These are phyloP conservation scores for Pontederia paniculata DNA, from an alignment of 176 grass and related monocot genomes.

Conservation along the genomic window DNA sequence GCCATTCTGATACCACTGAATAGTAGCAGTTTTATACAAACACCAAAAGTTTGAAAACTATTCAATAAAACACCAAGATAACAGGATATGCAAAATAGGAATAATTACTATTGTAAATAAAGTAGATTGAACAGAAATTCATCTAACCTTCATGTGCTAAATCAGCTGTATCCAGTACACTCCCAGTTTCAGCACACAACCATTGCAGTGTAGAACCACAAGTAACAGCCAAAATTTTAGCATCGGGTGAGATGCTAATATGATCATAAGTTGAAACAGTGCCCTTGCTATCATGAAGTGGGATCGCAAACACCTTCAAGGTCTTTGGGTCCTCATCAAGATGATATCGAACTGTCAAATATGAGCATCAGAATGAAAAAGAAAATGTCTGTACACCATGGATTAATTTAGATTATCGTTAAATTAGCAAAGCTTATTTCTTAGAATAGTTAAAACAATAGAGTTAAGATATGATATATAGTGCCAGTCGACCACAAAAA, in stretches of 20 bases:
- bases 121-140: slow-evolving; percentile 7
- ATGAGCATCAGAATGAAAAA: slow-evolving; percentile 13
- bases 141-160: slow-evolving; percentile 84
- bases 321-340: slow-evolving; percentile 97
- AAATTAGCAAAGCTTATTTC: not conserved
- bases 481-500: too few species aligned
- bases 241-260: slow-evolving; percentile 70
- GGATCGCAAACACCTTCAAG: slow-evolving; percentile 64
- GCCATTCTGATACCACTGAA: too few species aligned
- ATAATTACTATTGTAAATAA: not conserved
- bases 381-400: not conserved
- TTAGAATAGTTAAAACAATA: not conserved
- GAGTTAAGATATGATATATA: too few species aligned
- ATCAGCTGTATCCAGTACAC: slow-evolving; percentile 78
- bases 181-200: slow-evolving; percentile 62
- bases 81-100: not conserved
- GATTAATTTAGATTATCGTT: not conserved
- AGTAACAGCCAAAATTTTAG: slow-evolving; percentile 55
- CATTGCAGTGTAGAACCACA: slow-evolving; percentile 72
- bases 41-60: too few species aligned
- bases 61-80: not conserved
- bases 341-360: slow-evolving; percentile 73
- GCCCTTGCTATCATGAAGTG: slow-evolving; percentile 68
- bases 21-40: too few species aligned
- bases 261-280: slow-evolving; percentile 60